Base-by-base conservation (phyloP, 345 rosid species). In the Aethionema arabicum region DNA sequence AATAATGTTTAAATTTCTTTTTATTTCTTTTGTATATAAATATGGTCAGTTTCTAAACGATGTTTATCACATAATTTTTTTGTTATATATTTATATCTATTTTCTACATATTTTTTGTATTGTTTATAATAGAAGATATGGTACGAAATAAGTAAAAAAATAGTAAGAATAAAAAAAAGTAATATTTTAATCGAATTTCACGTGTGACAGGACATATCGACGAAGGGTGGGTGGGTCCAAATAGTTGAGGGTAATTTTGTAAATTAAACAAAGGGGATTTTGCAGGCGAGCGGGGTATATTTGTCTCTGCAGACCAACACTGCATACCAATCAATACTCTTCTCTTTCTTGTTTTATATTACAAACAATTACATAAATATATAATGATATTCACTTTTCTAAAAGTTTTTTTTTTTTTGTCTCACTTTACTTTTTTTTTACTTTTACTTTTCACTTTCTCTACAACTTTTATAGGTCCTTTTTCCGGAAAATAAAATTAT, bases 241-340 rank as follows among this genome's bases (percentile, higher is more conserved):
- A 5, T 40, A 9, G 0, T 2, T 4, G 31, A 38, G 61, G 67
- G 56, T 61, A 54, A 32, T 12, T 38, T 6, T 0, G 63, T 47
- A 39, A 61, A 30, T 11, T 32, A 0, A 0, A 32, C 27, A 46
- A 41, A 39, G 54, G 55, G 63, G 68, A 53, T 69, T 30, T 69
- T 55, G 74, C 68, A 54, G 68, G 68, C 63, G 65, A 65, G 69
- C 69, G 69, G 74, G 69, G 74, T 70, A 70, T 70, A 70, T 70
- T 63, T 70, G 74, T 70, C 74, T 70, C 74, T 70, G 74, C 60
- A 12, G 38, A 41, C 46, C 44, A 48, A 47, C 16, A 67, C 48
- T 52, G 68, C 47, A 16, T 55, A 38, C 41, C n/a, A 39, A 41
- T 55, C 61, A 62, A 52, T 51, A 39, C 30, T 59, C 31, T 43